Conservation (phyloP, 2,329 filamentous ascomycete genomes). For the Pseudocercospora eumusae region DNA sequence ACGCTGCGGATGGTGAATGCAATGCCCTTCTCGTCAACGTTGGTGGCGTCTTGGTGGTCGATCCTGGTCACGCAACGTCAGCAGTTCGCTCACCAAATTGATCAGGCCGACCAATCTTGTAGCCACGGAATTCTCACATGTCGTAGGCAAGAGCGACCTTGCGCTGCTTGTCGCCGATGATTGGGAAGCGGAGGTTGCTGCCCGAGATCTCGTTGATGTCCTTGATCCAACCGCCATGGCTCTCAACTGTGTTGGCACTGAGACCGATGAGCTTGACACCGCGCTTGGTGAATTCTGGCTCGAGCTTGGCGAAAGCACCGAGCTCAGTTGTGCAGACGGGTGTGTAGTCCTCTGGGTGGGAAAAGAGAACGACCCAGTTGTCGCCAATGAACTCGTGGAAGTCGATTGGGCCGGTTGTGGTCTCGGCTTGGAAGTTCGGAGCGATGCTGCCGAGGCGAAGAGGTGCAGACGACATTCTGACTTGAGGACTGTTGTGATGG, state of each 20-base stretch:
- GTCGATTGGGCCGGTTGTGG: constrained; percentile 65
- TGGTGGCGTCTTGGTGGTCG: constrained; percentile 59
- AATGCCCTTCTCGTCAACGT: constrained; percentile 58
- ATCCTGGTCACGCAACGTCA: constrained; percentile 41
- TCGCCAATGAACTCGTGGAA: constrained; percentile 73
- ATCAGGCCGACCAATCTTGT: constrained; percentile 7
- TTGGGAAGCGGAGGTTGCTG: constrained; percentile 53
- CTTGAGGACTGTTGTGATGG: neutral
- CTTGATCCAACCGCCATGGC: constrained; percentile 55
- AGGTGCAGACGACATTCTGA: constrained; percentile 33
- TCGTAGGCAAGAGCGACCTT: constrained; percentile 55
- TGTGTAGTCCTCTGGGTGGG: constrained; percentile 65
- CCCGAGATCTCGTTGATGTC: constrained; percentile 56
- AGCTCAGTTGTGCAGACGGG: constrained; percentile 65
- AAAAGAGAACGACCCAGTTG: constrained; percentile 71
- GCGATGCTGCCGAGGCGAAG: constrained; percentile 67
- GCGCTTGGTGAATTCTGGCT: constrained; percentile 64
- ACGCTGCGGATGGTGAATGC: constrained; percentile 67
- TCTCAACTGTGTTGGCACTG: constrained; percentile 54
- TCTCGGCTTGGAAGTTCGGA: constrained; percentile 69
- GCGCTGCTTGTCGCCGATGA: constrained; percentile 57
- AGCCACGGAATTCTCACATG: constrained; percentile 45
- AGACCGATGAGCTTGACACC: constrained; percentile 64
- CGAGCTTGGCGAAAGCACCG: constrained; percentile 64
- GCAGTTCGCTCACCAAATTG: neutral